Conservation (phyloP, 139 green algal species). For the Chlorella vulgaris region DNA sequence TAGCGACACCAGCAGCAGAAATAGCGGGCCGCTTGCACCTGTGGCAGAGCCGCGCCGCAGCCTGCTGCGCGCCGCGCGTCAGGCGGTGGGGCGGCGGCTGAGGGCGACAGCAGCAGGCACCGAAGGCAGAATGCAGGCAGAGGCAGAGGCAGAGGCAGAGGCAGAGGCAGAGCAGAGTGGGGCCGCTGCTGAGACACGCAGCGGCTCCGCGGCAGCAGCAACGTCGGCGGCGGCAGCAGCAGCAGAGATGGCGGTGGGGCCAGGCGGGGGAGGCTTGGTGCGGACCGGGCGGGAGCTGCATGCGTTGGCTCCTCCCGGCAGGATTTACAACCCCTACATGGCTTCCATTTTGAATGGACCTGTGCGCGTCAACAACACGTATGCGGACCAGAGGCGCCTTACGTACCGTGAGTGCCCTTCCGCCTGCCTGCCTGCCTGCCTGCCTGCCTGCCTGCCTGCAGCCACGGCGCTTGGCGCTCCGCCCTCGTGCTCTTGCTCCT, state of each 20-base stretch:
- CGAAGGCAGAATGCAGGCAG: neutral
- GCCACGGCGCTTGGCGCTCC: neutral
- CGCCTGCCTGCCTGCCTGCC: neutral
- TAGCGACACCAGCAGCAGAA: neutral
- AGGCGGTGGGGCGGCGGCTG: neutral
- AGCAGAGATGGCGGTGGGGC: no score
- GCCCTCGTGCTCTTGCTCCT: neutral
- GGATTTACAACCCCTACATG: conserved; percentile 11
- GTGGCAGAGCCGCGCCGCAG: neutral
- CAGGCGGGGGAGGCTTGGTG: no score
- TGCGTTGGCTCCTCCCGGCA: neutral
- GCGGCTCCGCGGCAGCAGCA: no score
- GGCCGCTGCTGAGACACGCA: neutral
- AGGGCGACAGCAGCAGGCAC: neutral
- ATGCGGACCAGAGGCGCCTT: neutral
- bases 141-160: neutral
- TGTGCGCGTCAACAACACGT: neutral
- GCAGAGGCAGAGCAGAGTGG: neutral
- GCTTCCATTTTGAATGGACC: neutral
- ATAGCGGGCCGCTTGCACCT: neutral
- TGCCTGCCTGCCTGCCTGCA: neutral
- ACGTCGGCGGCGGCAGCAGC: no score
- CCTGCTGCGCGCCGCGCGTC: neutral
- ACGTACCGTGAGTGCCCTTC: neutral
- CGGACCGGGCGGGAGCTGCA: neutral